A percentile compares a stretch with the other conserved stretches of the same genome.
phyloP scores from a whole-genome alignment of 1,284 basidiomycete species.

The Trichosporon asahii region DNA sequence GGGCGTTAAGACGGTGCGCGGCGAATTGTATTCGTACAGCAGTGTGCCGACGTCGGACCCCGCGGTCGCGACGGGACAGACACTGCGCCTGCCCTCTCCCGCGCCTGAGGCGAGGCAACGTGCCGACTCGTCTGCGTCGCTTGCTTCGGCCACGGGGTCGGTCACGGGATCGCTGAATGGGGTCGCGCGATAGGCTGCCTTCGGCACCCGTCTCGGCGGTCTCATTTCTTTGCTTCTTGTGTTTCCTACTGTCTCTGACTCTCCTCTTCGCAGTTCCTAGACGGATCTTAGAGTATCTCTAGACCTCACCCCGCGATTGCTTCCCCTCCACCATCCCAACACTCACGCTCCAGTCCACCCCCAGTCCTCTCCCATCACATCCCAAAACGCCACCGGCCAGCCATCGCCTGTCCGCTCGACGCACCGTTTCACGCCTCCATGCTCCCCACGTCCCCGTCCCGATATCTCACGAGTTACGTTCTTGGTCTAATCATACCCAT shows the following conservation, averaged over 20 bases:
- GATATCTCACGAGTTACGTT: not conserved
- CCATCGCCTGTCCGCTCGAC: not conserved
- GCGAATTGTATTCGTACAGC: constrained; percentile 27
- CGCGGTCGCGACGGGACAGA: not conserved
- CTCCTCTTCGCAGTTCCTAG: not conserved
- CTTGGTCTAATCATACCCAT: not conserved
- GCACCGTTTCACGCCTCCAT: too few relatives aligned
- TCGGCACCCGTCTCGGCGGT: not conserved
- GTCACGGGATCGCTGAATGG: not conserved
- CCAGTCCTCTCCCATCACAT: not conserved
- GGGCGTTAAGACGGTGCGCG: constrained; percentile 19
- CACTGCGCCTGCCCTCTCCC: not conserved
- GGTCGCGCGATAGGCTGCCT: not conserved
- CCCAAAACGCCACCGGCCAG: not conserved
- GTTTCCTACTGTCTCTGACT: not conserved
- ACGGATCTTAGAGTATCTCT: not conserved
- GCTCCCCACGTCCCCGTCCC: not conserved
- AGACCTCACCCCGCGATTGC: not conserved
- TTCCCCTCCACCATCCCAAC: not conserved
- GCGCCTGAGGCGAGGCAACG: not conserved
- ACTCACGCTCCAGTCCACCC: not conserved
- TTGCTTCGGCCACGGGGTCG: not conserved
- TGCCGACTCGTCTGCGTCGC: not conserved
- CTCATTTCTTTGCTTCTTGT: not conserved
- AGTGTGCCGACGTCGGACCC: constrained; percentile 15